These are phyloP conservation scores for Gossypium arboreum DNA, from an alignment of 345 rosid genomes.

Conservation along the genomic window DNA sequence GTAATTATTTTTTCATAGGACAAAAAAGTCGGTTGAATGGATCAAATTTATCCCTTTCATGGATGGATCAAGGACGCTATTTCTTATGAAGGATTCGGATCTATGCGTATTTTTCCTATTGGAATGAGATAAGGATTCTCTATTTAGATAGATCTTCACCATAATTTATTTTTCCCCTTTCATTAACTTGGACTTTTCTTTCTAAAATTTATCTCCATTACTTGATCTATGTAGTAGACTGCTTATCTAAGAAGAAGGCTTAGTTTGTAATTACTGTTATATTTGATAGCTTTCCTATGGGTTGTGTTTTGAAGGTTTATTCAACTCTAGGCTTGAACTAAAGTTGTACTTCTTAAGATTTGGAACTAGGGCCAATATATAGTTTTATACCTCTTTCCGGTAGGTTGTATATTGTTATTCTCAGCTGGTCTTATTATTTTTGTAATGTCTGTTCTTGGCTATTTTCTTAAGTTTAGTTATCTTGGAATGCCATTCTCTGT, in stretches of 20 bases:
- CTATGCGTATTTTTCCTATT: neutral
- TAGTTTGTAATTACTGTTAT: neutral
- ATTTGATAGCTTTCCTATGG: neutral
- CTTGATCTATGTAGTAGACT: neutral
- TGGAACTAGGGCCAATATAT: neutral
- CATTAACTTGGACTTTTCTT: neutral
- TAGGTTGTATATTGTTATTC: neutral
- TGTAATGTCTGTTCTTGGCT: neutral
- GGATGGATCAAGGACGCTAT: neutral
- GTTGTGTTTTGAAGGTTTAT: neutral
- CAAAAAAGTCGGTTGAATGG: neutral
- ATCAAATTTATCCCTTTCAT: neutral
- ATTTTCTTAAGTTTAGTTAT: neutral
- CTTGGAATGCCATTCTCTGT: neutral
- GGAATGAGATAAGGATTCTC: neutral
- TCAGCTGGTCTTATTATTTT: neutral
- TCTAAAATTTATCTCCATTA: neutral
- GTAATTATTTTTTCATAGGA: neutral
- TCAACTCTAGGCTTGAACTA: neutral
- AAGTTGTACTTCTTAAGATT: neutral
- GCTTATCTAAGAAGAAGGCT: neutral
- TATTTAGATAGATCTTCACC: neutral
- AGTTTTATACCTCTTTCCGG: neutral
- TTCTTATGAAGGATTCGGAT: neutral
- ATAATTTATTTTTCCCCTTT: neutral